Evolutionary conservation across 805 yeast genomes (phyloP).

Genomic region (Candida caryicola): DNA sequence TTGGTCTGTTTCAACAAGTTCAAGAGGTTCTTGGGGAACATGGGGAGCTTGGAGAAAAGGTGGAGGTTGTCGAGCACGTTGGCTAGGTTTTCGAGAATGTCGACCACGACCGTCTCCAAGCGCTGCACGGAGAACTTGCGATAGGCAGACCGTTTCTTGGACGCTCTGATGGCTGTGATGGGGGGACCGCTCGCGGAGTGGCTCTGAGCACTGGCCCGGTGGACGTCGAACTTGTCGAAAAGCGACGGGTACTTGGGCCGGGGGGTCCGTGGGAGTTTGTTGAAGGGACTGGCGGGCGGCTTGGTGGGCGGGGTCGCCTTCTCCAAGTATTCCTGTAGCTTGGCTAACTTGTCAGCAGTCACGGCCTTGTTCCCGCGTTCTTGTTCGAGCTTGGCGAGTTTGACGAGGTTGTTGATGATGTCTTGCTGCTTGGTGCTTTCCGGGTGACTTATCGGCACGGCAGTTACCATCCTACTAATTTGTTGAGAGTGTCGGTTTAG

Average conservation of each 20-base stretch:
- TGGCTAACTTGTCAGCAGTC: slow-evolving; percentile 35
- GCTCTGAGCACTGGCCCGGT: slow-evolving; percentile 7
- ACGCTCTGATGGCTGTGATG: not conserved
- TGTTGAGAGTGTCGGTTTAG: too few species aligned
- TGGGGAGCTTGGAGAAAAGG: slow-evolving; percentile 40
- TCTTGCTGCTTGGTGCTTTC: slow-evolving; percentile 16
- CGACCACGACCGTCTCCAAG: slow-evolving; percentile 28
- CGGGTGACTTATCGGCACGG: not conserved
- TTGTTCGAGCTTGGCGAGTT: slow-evolving; percentile 37
- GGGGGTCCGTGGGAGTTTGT: slow-evolving; percentile 21
- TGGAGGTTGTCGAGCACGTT: slow-evolving; percentile 41
- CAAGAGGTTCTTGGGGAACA: slow-evolving; percentile 36
- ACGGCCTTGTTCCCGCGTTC: slow-evolving; percentile 36
- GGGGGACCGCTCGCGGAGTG: slow-evolving; percentile 2
- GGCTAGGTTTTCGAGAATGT: slow-evolving; percentile 35
- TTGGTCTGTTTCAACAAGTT: slow-evolving; percentile 40
- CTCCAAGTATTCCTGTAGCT: slow-evolving; percentile 26
- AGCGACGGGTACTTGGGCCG: slow-evolving; percentile 34
- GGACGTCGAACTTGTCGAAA: slow-evolving; percentile 29
- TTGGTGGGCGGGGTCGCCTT: slow-evolving; percentile 11
- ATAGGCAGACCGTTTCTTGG: slow-evolving; percentile 7
- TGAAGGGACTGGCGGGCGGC: slow-evolving; percentile 4
- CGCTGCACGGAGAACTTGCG: slow-evolving; percentile 27
- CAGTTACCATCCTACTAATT: slow-evolving; percentile 2
- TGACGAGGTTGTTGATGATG: slow-evolving; percentile 25